phyloP scores from a whole-genome alignment of 2,329 filamentous ascomycete species.

The Alternaria infectoria region DNA sequence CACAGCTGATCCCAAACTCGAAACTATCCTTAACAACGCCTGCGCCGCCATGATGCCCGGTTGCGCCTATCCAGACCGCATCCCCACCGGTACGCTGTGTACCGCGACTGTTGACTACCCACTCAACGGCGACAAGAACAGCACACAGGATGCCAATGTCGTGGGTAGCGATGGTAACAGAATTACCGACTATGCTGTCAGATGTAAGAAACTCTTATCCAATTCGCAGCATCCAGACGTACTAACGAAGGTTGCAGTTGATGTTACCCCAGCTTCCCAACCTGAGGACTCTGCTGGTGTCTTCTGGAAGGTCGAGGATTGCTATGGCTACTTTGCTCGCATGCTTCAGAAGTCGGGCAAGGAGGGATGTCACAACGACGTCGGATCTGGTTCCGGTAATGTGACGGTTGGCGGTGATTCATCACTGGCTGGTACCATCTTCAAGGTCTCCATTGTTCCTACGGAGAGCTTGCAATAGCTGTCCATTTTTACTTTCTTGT shows the following conservation, averaged over 20 bases:
- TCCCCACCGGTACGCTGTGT: conserved; percentile 22
- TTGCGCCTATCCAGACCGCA: conserved; percentile 31
- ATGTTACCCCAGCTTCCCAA: conserved; percentile 30
- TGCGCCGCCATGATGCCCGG: conserved; percentile 37
- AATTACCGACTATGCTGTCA: conserved; percentile 23
- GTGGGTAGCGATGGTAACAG: conserved; percentile 19
- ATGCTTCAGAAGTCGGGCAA: conserved; percentile 25
- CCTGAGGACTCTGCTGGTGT: conserved; percentile 19
- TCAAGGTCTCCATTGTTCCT: conserved; percentile 27
- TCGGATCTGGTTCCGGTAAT: conserved; percentile 30
- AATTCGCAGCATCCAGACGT: neutral
- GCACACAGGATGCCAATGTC: conserved; percentile 25
- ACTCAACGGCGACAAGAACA: conserved; percentile 24
- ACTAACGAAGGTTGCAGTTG: conserved; percentile 20
- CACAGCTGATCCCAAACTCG: conserved; percentile 24
- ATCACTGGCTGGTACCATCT: conserved; percentile 30
- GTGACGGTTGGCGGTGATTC: conserved; percentile 28
- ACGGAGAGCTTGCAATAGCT: neutral
- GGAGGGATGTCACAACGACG: conserved; percentile 25
- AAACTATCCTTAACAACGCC: conserved; percentile 29
- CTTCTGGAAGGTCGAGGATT: conserved; percentile 33
- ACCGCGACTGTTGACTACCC: conserved; percentile 22
- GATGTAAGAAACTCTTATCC: conserved; percentile 21
- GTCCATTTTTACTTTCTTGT: neutral
- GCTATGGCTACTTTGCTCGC: conserved; percentile 37